Evolutionary conservation across 306 rosid species (phyloP).

Genomic region (Quercus variabilis): DNA sequence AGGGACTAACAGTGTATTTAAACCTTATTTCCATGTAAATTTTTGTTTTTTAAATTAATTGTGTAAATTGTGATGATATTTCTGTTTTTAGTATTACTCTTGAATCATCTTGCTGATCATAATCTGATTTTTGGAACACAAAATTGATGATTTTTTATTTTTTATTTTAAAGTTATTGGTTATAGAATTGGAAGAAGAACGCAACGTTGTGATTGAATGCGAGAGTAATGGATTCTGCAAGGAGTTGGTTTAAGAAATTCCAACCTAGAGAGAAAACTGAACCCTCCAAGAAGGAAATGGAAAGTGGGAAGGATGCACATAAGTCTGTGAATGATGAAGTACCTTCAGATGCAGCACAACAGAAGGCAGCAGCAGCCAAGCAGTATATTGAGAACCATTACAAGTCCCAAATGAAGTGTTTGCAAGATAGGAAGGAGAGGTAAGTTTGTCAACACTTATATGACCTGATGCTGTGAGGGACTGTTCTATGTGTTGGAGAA

Average conservation of each 20-base stretch:
- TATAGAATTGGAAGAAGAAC: conserved; percentile 12
- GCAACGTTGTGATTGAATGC: conserved; percentile 17
- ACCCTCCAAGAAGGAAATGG: conserved; percentile 27
- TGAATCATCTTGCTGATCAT: neutral
- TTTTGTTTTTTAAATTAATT: neutral
- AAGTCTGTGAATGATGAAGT: conserved; percentile 27
- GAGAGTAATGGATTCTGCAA: conserved; percentile 48
- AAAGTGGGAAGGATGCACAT: conserved; percentile 13
- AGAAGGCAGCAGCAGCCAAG: conserved; percentile 82
- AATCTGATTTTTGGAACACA: neutral
- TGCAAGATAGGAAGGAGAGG: conserved; percentile 92
- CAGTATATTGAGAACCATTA: conserved; percentile 87
- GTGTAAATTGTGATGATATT: neutral
- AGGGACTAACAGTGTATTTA: neutral
- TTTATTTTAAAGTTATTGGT: neutral
- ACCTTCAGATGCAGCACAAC: conserved; percentile 59
- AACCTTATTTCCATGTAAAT: neutral
- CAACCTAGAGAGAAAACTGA: conserved; percentile 30
- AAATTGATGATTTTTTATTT: neutral
- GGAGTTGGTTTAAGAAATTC: conserved; percentile 55
- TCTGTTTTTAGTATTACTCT: neutral
- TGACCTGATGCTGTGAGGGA: neutral
- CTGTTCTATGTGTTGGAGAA: neutral
- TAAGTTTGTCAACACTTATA: conserved; percentile 13
- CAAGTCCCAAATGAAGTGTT: conserved; percentile 71